Evolutionary conservation across 306 rosid genomes (phyloP), one percentile per base, ranked within the genome.

Genomic region (Inga laurina): DNA sequence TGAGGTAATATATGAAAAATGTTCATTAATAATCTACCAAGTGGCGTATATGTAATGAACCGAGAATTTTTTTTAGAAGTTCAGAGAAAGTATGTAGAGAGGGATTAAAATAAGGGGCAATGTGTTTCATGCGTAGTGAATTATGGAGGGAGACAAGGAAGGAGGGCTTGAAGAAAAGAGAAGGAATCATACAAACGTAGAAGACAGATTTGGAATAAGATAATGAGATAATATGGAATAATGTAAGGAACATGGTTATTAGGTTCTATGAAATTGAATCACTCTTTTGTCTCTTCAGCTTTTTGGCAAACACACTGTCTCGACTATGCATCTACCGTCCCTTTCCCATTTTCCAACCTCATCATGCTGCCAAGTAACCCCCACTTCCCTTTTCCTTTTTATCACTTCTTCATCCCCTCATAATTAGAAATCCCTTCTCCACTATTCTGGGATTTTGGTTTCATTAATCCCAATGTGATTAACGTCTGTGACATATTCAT

Each of bases 61-160:
- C 1, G 41, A 39, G 8, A 39, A 5, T 32, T 5, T 39, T 4
- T 37, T 4, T 37, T 37, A 37, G 6, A 37, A 37, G 4, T 2
- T 7, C 7, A 8, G 2, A 10, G 0, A 44, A 8, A 44, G 0
- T 0, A 37, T 44, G 10, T 0, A 44, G 4, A 49, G 16, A 56
- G 10, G 64, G n/a, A 21, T 56, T 56, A 56, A 21, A 62, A 12
- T 10, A 62, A 12, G 37, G 68, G 34, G 22, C 4, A 32, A 49
- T 43, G 83, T 82, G 84, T 78, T 65, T 79, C 85, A 84, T 7
- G 86, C 76, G 9, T 57, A 72, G 81, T 34, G 73, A 54, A 67
- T 67, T 2, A 35, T 21, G 68, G 68, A 10, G 68, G 37, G 64
- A 15, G 79, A 16, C 11, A n/a, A 43, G 43, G 48, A 8, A 39